These are phyloP conservation scores for Terana coerulea DNA, from an alignment of 768 basidiomycete genomes.

Conservation along the genomic window DNA sequence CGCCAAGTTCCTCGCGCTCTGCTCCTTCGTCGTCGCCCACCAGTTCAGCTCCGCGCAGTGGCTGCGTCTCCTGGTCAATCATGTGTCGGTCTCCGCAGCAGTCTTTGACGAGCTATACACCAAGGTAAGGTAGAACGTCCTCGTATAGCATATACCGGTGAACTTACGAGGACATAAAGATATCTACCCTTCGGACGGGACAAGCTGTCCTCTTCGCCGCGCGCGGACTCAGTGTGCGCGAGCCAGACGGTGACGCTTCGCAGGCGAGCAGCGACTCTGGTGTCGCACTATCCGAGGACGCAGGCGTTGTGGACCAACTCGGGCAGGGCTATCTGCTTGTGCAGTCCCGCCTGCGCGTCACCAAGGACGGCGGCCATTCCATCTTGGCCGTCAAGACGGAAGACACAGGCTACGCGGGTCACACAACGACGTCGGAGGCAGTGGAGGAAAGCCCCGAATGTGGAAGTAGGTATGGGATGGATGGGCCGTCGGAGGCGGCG, in stretches of 20 bases:
- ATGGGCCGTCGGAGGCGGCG: too few species aligned
- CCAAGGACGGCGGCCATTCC: constrained; percentile 63
- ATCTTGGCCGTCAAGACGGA: constrained; percentile 37
- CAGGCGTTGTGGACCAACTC: constrained; percentile 24
- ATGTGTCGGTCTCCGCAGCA: constrained; percentile 57
- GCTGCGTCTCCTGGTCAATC: constrained; percentile 66
- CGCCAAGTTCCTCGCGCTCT: constrained; percentile 62
- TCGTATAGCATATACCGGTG: constrained; percentile 1
- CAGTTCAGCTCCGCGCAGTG: constrained; percentile 73
- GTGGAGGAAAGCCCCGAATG: too few species aligned
- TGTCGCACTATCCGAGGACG: not conserved
- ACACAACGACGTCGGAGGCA: too few species aligned
- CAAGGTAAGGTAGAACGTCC: constrained; percentile 39
- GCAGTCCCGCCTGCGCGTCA: constrained; percentile 60
- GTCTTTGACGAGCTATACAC: constrained; percentile 64
- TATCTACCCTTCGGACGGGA: constrained; percentile 47
- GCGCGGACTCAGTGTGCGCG: constrained; percentile 34
- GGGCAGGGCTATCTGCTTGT: constrained; percentile 58
- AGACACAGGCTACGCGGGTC: too few species aligned
- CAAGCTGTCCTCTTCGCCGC: constrained; percentile 71
- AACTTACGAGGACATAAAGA: too few species aligned
- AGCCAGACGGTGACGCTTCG: not conserved
- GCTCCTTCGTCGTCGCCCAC: constrained; percentile 60
- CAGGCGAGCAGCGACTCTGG: not conserved
- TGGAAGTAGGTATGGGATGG: too few species aligned